A percentile compares a stretch with the other conserved stretches of the same genome.
Evolutionary conservation across 1,284 basidiomycete species (phyloP).

Genomic region (Agaricales sp.): DNA sequence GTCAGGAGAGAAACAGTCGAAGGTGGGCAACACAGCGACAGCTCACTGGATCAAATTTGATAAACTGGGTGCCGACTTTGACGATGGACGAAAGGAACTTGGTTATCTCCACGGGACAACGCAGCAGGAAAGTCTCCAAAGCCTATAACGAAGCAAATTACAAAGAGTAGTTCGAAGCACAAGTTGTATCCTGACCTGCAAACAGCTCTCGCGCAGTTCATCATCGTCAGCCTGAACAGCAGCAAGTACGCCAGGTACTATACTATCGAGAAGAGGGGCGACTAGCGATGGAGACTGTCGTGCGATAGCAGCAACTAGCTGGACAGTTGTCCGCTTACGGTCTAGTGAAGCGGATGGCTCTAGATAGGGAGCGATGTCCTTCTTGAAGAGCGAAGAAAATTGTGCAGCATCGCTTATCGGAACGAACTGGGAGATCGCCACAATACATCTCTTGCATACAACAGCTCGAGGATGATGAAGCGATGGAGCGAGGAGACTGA

Average conservation of each 20-base stretch:
- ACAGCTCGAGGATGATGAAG: conserved; percentile 71
- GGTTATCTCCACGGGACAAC: conserved; percentile 76
- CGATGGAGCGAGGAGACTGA: conserved; percentile 67
- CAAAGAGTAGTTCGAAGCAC: conserved; percentile 2
- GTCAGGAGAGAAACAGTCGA: background rate
- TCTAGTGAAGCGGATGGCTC: conserved; percentile 41
- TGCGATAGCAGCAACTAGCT: conserved; percentile 72
- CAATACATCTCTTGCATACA: conserved; percentile 84
- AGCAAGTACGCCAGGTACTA: conserved; percentile 62
- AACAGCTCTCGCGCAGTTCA: conserved; percentile 66
- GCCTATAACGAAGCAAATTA: conserved; percentile 45
- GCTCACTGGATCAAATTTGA: conserved; percentile 91
- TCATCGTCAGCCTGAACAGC: conserved; percentile 67
- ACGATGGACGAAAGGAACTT: conserved; percentile 64
- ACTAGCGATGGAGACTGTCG: conserved; percentile 62
- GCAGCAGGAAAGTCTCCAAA: conserved; percentile 74
- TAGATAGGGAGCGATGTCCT: conserved; percentile 55
- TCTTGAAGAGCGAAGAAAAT: conserved; percentile 44
- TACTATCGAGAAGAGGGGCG: conserved; percentile 42
- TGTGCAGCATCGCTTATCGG: conserved; percentile 52
- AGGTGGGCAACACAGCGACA: background rate
- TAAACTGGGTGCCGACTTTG: conserved; percentile 60
- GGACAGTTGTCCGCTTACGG: conserved; percentile 67
- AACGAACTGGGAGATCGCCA: conserved; percentile 74
- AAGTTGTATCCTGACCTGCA: conserved; percentile 54